Evolutionary conservation across 371 early-diverging fungal species (phyloP), one percentile per base, ranked within the genome.

Genomic region (Saksenaea oblongispora): DNA sequence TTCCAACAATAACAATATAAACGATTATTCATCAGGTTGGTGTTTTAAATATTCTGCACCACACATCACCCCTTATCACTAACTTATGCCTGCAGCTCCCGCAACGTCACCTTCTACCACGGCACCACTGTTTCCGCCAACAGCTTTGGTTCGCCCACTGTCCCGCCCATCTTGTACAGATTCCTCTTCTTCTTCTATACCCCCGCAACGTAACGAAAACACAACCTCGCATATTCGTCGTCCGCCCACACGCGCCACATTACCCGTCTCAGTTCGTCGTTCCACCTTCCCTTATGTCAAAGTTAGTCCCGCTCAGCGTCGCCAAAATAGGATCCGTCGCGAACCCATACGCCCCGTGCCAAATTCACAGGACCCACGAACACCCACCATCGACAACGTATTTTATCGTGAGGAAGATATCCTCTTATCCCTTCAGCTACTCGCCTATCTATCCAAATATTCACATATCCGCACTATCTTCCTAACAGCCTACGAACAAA

Each of bases 361-460:
- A 5, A 39, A 59, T 17, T 63, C 56, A 56, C 65, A 71, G 54
- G 72, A 70, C 41, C 39, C 63, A 7, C 61, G 71, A 17, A 39
- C 37, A 22, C 65, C 72, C 28, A 62, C 31, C 10, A 63, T 72
- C 28, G 85, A 87, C 44, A 71, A 76, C 18, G 60, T 77, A 27
- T 89, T 89, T 68, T 91, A 86, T 61, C 87, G 93, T 34, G 90
- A 89, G 67, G 92, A 93, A 68, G 93, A 95, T 62, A 88, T 95
- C 17, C 80, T 94, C 15, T 80, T 93, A 34, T 88, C 93, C 1
- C 76, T 93, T 61, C 94, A 95, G 74, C 78, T 96, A 22, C 80
- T 94, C 7, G 95, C 95, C 39, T 93, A 91, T 67, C 82, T 95
- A 9, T 89, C 90, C 51, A 96, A 96, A 74, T 91, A 94, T 74